Evolutionary conservation across 2,329 filamentous ascomycete genomes (phyloP).

Genomic region (Ascochyta koolunga): DNA sequence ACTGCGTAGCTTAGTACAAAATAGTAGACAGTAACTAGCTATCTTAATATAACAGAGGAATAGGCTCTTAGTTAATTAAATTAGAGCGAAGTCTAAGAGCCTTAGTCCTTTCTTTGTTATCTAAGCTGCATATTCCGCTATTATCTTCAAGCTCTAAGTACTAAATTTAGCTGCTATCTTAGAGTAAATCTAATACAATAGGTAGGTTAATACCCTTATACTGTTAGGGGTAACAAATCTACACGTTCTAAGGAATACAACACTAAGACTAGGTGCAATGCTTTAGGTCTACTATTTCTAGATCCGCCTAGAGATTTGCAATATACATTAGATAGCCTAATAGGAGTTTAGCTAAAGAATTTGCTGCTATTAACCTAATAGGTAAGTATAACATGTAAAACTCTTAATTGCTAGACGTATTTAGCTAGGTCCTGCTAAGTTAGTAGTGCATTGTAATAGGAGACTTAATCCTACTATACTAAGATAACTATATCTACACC

Average conservation of each 20-base stretch:
- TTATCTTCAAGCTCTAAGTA: not conserved
- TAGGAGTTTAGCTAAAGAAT: not conserved
- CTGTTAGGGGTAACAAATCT: constrained; percentile 4
- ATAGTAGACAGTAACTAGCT: not conserved
- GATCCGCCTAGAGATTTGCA: too few relatives aligned
- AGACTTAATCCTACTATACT: too few relatives aligned
- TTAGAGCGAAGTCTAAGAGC: not conserved
- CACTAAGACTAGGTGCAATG: constrained; percentile 3
- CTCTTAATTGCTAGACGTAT: constrained; percentile 54
- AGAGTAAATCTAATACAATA: not conserved
- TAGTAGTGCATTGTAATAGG: too few relatives aligned
- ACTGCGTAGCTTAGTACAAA: not conserved
- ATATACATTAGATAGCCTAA: too few relatives aligned
- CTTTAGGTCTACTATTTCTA: too few relatives aligned
- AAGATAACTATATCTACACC: too few relatives aligned
- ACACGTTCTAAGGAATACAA: constrained; percentile 7
- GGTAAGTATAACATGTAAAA: constrained; percentile 53
- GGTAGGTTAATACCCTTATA: not conserved
- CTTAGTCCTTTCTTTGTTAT: too few relatives aligned
- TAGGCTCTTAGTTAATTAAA: not conserved
- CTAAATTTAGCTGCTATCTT: not conserved
- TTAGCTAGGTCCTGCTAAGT: too few relatives aligned
- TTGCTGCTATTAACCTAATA: constrained; percentile 29
- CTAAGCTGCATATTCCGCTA: not conserved
- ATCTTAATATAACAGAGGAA: not conserved